A percentile compares a stretch with the other conserved stretches of the same genome.
Evolutionary conservation across 177 flowering plant species (phyloP).

Genomic region (Telopea speciosissima): DNA sequence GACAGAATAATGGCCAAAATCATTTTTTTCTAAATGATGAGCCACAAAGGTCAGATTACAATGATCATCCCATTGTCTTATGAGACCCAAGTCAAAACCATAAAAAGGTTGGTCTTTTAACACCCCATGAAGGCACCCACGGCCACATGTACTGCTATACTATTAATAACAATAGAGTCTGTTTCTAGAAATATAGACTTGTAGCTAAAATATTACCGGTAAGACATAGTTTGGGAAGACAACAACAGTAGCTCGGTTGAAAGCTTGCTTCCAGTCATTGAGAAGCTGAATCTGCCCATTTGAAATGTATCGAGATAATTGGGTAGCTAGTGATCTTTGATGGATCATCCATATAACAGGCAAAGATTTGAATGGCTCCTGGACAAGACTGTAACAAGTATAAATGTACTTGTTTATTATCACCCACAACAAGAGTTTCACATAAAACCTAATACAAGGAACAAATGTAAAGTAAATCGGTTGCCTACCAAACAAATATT

Average conservation of each 20-base stretch:
- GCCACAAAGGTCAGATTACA: not conserved
- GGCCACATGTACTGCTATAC: not conserved
- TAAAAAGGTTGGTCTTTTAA: not conserved
- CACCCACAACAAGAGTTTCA: not conserved
- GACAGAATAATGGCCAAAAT: not conserved
- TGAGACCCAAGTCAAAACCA: not conserved
- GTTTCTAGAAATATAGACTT: not conserved
- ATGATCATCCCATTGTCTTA: not conserved
- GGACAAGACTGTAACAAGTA: conserved; percentile 65
- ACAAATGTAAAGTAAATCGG: not conserved
- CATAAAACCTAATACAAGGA: not conserved
- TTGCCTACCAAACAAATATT: not conserved
- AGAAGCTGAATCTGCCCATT: conserved; percentile 54
- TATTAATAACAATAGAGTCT: not conserved
- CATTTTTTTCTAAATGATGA: not conserved
- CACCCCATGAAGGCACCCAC: not conserved
- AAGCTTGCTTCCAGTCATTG: conserved; percentile 73
- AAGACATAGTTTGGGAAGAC: conserved; percentile 77
- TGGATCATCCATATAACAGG: conserved; percentile 88
- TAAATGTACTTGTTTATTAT: conserved; percentile 11
- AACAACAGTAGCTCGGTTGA: conserved; percentile 76
- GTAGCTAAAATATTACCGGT: conserved; percentile 49
- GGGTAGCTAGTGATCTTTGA: conserved; percentile 58
- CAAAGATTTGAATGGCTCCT: conserved; percentile 91
- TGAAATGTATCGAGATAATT: conserved; percentile 42